Conservation (phyloP, 2,329 filamentous ascomycete species). For the Thyridium curvatum region DNA sequence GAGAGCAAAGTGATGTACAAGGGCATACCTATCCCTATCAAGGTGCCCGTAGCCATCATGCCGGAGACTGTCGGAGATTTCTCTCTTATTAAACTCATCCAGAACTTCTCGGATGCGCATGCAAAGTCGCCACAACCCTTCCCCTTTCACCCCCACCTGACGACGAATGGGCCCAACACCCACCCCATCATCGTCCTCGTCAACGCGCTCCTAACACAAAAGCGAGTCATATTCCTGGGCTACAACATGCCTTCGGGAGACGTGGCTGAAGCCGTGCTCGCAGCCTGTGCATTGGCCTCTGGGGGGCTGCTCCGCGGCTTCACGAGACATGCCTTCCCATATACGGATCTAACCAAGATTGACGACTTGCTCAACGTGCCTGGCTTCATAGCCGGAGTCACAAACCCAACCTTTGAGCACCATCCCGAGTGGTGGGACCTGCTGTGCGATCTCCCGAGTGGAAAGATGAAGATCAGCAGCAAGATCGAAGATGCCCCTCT, state of each 20-base stretch:
- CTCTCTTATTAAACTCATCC: constrained; percentile 92
- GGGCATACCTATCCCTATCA: constrained; percentile 92
- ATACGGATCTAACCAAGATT: constrained; percentile 96
- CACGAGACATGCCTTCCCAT: constrained; percentile 92
- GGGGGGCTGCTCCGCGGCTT: constrained; percentile 91
- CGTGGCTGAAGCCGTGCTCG: constrained; percentile 94
- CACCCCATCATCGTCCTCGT: constrained; percentile 93
- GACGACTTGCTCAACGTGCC: constrained; percentile 94
- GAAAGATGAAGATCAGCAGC: constrained; percentile 89
- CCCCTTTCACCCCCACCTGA: constrained; percentile 81
- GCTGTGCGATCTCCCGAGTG: constrained; percentile 85
- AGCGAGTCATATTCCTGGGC: constrained; percentile 90
- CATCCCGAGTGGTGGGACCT: constrained; percentile 99
- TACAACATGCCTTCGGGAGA: constrained; percentile 93
- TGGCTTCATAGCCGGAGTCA: constrained; percentile 95
- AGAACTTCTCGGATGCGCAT: constrained; percentile 83
- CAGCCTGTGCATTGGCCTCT: constrained; percentile 89
- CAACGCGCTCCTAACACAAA: constrained; percentile 93
- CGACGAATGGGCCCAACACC: constrained; percentile 81
- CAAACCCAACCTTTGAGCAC: constrained; percentile 90
- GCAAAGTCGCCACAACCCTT: constrained; percentile 80
- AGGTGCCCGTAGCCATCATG: constrained; percentile 87
- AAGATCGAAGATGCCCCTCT: constrained; percentile 74
- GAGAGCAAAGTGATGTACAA: constrained; percentile 95
- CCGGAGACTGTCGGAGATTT: constrained; percentile 97